Conservation (phyloP, 331 rosid species). For the Prunus yedoensis region DNA sequence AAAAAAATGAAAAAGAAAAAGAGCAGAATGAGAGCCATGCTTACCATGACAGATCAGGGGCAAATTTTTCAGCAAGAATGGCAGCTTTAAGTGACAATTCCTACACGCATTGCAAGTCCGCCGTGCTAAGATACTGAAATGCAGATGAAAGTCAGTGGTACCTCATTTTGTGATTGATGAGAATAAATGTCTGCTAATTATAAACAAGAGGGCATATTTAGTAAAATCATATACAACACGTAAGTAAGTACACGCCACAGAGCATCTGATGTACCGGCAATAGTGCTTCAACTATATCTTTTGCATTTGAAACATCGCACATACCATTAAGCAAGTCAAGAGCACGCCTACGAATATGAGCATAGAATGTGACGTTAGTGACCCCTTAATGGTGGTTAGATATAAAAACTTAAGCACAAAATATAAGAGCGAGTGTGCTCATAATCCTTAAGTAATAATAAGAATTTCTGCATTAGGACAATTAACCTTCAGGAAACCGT, state of each 20-base stretch:
- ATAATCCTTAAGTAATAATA: neutral
- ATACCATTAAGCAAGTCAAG: slow-evolving; percentile 98
- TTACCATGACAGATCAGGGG: slow-evolving; percentile 98
- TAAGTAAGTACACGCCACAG: slow-evolving; percentile 18
- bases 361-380: slow-evolving; percentile 27
- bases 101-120: slow-evolving; percentile 99
- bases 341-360: slow-evolving; percentile 96
- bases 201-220: neutral
- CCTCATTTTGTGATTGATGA: slow-evolving; percentile 26
- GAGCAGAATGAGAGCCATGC: neutral
- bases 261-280: slow-evolving; percentile 62
- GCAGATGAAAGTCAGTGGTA: slow-evolving; percentile 32
- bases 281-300: slow-evolving; percentile 97
- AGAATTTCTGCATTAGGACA: neutral
- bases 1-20: neutral
- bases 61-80: slow-evolving; percentile 99
- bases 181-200: slow-evolving; percentile 10
- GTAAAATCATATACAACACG: slow-evolving; percentile 1
- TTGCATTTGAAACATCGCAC: slow-evolving; percentile 99
- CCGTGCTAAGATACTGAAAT: slow-evolving; percentile 94
- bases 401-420: neutral
- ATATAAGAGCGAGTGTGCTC: neutral
- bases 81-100: slow-evolving; percentile 99
- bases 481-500: neutral
- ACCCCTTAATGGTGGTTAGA: slow-evolving; percentile 18